Evolutionary conservation across 2,329 filamentous ascomycete genomes (phyloP).

Genomic region (Tolypocladium tundrense): DNA sequence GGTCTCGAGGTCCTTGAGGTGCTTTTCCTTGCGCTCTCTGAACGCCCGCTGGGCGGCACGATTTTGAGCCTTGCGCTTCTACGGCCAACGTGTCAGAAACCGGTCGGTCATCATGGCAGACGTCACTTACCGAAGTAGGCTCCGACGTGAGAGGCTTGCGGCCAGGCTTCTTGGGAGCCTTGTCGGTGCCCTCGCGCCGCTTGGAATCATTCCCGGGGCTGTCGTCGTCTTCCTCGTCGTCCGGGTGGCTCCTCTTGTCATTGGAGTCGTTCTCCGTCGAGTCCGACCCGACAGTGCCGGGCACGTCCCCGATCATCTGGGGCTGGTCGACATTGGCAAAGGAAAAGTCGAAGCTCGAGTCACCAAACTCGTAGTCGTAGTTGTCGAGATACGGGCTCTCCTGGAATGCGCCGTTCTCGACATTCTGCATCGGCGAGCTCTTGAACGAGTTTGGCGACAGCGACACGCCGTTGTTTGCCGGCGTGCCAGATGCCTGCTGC

Average conservation of each 20-base stretch:
- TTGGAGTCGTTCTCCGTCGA: constrained; percentile 43
- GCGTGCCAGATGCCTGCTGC: constrained; percentile 20
- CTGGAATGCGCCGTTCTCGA: constrained; percentile 38
- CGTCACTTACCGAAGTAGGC: constrained; percentile 78
- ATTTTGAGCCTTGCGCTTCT: constrained; percentile 96
- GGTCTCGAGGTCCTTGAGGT: constrained; percentile 73
- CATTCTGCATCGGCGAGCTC: constrained; percentile 34
- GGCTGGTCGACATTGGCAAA: constrained; percentile 39
- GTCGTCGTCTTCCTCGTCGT: constrained; percentile 57
- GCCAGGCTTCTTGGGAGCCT: constrained; percentile 87
- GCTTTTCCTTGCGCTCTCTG: constrained; percentile 89
- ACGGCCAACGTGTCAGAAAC: constrained; percentile 1
- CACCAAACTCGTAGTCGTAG: constrained; percentile 70
- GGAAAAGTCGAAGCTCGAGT: constrained; percentile 63
- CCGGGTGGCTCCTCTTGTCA: constrained; percentile 65
- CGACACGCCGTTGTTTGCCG: constrained; percentile 27
- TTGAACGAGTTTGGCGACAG: constrained; percentile 40
- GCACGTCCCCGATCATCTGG: constrained; percentile 68
- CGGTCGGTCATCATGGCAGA: neutral
- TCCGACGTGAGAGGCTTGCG: constrained; percentile 93
- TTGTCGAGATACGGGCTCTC: constrained; percentile 73
- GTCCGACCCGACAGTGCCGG: constrained; percentile 43
- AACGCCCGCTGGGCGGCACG: constrained; percentile 87
- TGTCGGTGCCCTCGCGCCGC: constrained; percentile 73
- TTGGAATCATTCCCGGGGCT: constrained; percentile 42